Conservation (phyloP, 1,284 basidiomycete species). For the Golubevia pallescens region DNA sequence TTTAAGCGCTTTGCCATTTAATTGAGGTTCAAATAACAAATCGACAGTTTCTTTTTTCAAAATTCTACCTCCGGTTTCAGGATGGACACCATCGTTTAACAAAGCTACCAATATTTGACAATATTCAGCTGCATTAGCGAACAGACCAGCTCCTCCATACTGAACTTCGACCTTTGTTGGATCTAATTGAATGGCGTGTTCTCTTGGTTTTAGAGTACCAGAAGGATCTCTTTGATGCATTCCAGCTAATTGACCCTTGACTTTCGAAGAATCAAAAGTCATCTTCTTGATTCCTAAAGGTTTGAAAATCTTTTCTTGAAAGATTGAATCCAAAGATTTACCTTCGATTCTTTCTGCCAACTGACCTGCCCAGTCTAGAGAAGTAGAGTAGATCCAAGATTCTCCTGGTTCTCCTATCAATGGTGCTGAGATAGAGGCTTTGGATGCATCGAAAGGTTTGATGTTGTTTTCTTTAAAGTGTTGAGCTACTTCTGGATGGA, state of each 20-base stretch:
- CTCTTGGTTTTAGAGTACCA: constrained; percentile 16
- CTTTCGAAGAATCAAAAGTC: constrained; percentile 19
- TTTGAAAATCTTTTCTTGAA: constrained; percentile 30
- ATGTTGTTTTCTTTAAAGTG: constrained; percentile 12
- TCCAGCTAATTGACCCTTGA: constrained; percentile 16
- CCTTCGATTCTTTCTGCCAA: constrained; percentile 28
- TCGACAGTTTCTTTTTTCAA: constrained; percentile 21
- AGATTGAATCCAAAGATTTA: constrained; percentile 23
- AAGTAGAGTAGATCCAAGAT: constrained; percentile 27
- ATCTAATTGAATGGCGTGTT: constrained; percentile 23
- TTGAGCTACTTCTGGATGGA: constrained; percentile 20
- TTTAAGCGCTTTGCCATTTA: constrained; percentile 15
- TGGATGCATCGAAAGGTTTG: constrained; percentile 11
- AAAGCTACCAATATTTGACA: constrained; percentile 27
- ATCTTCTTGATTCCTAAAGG: constrained; percentile 29
- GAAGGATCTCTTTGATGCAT: constrained; percentile 17
- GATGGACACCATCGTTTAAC: constrained; percentile 30
- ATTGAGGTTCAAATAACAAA: constrained; percentile 21
- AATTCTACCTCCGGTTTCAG: constrained; percentile 21
- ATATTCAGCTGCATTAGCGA: constrained; percentile 27
- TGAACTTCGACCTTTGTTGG: constrained; percentile 27
- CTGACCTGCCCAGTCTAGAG: constrained; percentile 34
- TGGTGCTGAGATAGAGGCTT: constrained; percentile 18
- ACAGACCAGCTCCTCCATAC: constrained; percentile 32
- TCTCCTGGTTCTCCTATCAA: constrained; percentile 26